Evolutionary conservation across 2,329 filamentous ascomycete genomes (phyloP), one percentile per base, ranked within the genome.

Genomic region (Neofusicoccum kwambonambiense): DNA sequence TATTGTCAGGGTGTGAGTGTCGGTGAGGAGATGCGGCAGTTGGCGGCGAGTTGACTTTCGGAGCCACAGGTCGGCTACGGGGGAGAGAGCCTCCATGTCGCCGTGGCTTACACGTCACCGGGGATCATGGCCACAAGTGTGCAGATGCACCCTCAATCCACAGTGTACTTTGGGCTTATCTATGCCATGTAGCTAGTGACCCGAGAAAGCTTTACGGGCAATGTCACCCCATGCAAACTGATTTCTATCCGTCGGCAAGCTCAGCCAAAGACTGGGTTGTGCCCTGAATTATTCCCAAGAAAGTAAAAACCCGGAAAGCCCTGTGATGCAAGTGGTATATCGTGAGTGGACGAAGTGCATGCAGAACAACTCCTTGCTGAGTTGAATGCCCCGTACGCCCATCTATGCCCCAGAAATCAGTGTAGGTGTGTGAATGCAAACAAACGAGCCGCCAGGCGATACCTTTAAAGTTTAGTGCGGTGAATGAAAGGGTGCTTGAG

Each of bases 401-500:
- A 22, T 37, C 42, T 60, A 47, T 60, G n/a, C 56, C 41, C 42
- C 12, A 17, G 13, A 19, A 44, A 45, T 44, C 54, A 45, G 19
- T 35, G 42, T 15, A 12, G 15, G 4, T 22, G 31, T 15, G 13
- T 60, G 35, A 52, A 39, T 15, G 50, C 17, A 52, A 52, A 51
- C 11, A 13, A 52, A 52, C 15, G 56, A 15, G 22, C 4, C 41
- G 9, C n/a, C 8, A 12, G 27, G 11, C 9, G 19, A 19, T n/a
- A 27, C 11, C 27, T 34, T 58, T 50, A 65, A 17, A 41, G 19
- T 34, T 61, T 65, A 37, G 45, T 51, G 41, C 64, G 64, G 27
- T 65, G 58, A 71, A 98, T 92, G 78, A 98, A 98, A 1, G 91
- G 91, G 81, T 98, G 94, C 73, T 88, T 89, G 71, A 98, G 81